Percentiles rank a stretch among this genome's conserved stretches.
Evolutionary conservation across 2,329 filamentous ascomycete species (phyloP).

Genomic region (Davidsoniella eucalypti): DNA sequence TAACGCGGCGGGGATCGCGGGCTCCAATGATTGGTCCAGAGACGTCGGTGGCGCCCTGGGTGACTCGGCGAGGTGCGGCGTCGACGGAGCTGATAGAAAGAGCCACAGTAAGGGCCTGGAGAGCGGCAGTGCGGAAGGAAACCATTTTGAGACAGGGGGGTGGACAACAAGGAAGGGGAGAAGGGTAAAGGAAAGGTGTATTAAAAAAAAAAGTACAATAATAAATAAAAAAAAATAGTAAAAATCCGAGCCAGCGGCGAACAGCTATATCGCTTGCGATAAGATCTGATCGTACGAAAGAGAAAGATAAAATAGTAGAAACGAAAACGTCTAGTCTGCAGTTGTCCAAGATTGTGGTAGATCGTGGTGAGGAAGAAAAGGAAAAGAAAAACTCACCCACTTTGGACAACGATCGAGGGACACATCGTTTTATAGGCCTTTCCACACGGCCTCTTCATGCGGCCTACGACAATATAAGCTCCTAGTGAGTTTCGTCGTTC

Average conservation of each 20-base stretch:
- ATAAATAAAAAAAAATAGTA: slow-evolving; percentile 3
- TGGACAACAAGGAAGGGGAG: not conserved
- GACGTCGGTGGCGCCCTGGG: not conserved
- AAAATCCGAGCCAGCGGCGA: slow-evolving; percentile 9
- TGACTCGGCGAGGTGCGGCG: slow-evolving; percentile 9
- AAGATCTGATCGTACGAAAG: slow-evolving; percentile 6
- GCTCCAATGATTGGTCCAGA: not conserved
- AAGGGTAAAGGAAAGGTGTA: not conserved
- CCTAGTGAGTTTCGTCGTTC: not conserved
- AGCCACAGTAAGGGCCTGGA: slow-evolving; percentile 12
- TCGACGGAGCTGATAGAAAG: slow-evolving; percentile 4
- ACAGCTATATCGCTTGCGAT: slow-evolving; percentile 8
- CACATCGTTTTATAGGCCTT: not conserved
- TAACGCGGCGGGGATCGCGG: not conserved
- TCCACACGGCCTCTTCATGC: not conserved
- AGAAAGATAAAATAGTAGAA: not conserved
- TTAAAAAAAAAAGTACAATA: slow-evolving; percentile 3
- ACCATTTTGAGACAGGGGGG: slow-evolving; percentile 1
- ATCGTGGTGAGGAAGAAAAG: not conserved
- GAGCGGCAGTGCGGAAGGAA: slow-evolving; percentile 6
- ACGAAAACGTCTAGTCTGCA: slow-evolving; percentile 7
- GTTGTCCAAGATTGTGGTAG: slow-evolving; percentile 1
- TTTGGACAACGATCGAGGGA: not conserved
- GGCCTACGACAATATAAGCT: not conserved
- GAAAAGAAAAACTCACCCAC: not conserved